Percentiles rank a stretch among this genome's conserved stretches.
Evolutionary conservation across 345 rosid species (phyloP).

Genomic region (Aquilaria sinensis): DNA sequence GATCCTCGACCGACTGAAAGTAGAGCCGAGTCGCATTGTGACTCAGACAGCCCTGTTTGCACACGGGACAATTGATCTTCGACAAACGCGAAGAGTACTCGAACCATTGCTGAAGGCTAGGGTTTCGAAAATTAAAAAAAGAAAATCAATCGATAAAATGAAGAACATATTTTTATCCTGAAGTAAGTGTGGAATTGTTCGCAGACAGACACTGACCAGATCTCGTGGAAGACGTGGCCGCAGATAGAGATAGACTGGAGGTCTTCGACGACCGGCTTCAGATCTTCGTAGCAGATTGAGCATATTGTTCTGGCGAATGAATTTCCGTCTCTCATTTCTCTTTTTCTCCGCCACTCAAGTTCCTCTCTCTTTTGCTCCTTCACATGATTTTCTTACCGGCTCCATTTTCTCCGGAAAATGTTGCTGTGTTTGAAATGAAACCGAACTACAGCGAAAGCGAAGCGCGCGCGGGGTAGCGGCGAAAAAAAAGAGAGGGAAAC

Average conservation of each 20-base stretch:
- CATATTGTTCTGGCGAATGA: slow-evolving; percentile 57
- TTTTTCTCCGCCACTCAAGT: slow-evolving; percentile 16
- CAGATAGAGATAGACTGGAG: slow-evolving; percentile 80
- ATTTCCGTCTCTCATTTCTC: slow-evolving; percentile 15
- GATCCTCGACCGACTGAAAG: slow-evolving; percentile 76
- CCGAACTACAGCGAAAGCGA: no score
- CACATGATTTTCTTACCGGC: no score
- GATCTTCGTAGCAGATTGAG: slow-evolving; percentile 91
- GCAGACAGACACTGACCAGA: slow-evolving; percentile 40
- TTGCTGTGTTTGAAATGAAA: no score
- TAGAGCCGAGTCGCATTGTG: slow-evolving; percentile 58
- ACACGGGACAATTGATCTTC: slow-evolving; percentile 83
- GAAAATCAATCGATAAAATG: neutral
- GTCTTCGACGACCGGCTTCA: slow-evolving; percentile 78
- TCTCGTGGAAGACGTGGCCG: slow-evolving; percentile 95
- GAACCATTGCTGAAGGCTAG: slow-evolving; percentile 95
- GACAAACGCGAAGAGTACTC: slow-evolving; percentile 54
- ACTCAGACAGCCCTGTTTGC: slow-evolving; percentile 61
- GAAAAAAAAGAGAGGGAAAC: no score
- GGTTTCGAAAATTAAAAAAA: slow-evolving; percentile 14
- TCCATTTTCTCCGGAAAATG: no score
- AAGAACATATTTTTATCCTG: neutral
- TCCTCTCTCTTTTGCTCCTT: neutral
- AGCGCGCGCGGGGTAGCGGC: no score
- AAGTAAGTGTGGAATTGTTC: neutral